Percentiles rank a stretch among this genome's conserved stretches.
Conservation (phyloP, 768 basidiomycete species). For the Tulasnella sp. region DNA sequence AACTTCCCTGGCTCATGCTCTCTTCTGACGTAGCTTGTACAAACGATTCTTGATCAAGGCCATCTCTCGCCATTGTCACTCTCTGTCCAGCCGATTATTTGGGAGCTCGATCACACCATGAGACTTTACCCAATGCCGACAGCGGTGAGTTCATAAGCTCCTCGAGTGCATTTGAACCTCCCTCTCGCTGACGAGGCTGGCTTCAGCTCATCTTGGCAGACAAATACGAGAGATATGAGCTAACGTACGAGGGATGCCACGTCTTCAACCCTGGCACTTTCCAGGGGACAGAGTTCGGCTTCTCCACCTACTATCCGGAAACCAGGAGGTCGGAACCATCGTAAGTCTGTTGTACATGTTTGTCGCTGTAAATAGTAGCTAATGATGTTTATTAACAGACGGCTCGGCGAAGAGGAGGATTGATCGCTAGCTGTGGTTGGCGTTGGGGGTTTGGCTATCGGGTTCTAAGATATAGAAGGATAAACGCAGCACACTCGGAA, state of each 20-base stretch:
- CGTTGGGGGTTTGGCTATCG: no score
- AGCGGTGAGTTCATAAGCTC: conserved; percentile 53
- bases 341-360: conserved; percentile 40
- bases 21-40: conserved; percentile 67
- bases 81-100: conserved; percentile 78
- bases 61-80: conserved; percentile 86
- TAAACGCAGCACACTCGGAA: not conserved
- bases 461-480: not conserved
- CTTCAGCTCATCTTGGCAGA: conserved; percentile 85
- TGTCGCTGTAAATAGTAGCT: not conserved
- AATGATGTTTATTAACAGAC: not conserved
- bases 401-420: not conserved
- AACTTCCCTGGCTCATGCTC: not conserved
- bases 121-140: conserved; percentile 94
- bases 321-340: conserved; percentile 82
- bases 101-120: conserved; percentile 88
- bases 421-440: not conserved
- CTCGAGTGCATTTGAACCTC: not conserved
- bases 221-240: conserved; percentile 91
- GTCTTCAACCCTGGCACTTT: conserved; percentile 98
- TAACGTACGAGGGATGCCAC: conserved; percentile 97
- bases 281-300: conserved; percentile 72
- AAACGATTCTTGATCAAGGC: conserved; percentile 90
- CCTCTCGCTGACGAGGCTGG: conserved; percentile 26
- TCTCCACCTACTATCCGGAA: conserved; percentile 88